A percentile compares a stretch with the other conserved stretches of the same genome.
These are phyloP conservation scores for Ganoderma boninense DNA, from an alignment of 1,284 basidiomycete genomes.

Conservation along the genomic window DNA sequence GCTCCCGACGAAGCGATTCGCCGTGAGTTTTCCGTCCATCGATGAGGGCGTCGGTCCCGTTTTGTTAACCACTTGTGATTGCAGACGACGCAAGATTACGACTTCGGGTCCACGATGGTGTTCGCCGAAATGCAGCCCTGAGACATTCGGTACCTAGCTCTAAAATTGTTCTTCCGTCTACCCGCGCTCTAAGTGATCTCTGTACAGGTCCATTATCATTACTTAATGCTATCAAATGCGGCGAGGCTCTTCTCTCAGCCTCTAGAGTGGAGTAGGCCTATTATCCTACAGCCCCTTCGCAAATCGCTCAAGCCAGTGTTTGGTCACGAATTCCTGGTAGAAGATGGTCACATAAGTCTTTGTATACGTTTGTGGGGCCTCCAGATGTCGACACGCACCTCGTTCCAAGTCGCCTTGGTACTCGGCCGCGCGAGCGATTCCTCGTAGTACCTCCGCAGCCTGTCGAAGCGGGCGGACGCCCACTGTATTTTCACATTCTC, in stretches of 20 bases:
- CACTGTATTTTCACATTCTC: slow-evolving; percentile 4
- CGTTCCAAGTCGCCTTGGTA: background rate
- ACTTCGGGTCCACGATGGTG: background rate
- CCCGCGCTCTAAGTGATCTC: background rate
- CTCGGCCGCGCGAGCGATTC: background rate
- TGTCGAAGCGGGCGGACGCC: background rate
- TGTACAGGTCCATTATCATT: background rate
- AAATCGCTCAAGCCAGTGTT: background rate
- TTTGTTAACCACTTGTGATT: slow-evolving; percentile 5
- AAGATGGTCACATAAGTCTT: background rate
- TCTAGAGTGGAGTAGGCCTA: background rate
- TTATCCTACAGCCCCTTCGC: background rate
- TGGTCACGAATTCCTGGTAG: background rate
- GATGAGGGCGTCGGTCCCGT: slow-evolving; percentile 11
- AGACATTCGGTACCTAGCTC: background rate
- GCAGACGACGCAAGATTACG: background rate
- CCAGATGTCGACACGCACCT: background rate
- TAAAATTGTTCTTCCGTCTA: background rate
- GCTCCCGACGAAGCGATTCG: background rate
- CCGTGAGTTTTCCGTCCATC: slow-evolving; percentile 11
- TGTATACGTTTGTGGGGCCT: background rate
- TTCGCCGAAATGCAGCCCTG: background rate
- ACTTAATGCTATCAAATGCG: background rate
- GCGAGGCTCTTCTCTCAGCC: background rate
- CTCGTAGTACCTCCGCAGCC: background rate